A percentile compares a stretch with the other conserved stretches of the same genome.
phyloP scores from a whole-genome alignment of 148 eudicot species.

The Pouteria glomerata region DNA sequence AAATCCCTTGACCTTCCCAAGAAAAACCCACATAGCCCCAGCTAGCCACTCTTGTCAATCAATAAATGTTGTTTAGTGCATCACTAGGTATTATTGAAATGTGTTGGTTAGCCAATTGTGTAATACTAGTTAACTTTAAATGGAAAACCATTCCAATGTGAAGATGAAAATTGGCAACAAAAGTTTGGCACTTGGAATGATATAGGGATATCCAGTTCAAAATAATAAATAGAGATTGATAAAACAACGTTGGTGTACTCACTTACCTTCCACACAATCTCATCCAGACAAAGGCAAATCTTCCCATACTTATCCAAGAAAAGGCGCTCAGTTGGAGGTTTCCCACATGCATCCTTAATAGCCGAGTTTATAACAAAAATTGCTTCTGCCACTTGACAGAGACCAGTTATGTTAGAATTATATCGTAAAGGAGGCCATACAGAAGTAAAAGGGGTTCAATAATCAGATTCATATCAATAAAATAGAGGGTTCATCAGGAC shows the following conservation, averaged over 20 bases:
- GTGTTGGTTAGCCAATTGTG: neutral
- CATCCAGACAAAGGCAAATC: conserved; percentile 92
- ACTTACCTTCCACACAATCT: conserved; percentile 89
- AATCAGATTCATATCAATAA: neutral
- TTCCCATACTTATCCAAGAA: conserved; percentile 95
- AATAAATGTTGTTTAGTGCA: neutral
- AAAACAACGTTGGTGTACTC: neutral
- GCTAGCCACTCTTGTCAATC: no score
- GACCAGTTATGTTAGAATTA: conserved; percentile 13
- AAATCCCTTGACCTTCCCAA: no score
- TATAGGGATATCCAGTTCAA: neutral
- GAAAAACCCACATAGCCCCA: no score
- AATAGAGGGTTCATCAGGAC: neutral
- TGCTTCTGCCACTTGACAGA: conserved; percentile 70
- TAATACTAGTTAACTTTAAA: neutral
- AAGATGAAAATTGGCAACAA: neutral
- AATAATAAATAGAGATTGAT: neutral
- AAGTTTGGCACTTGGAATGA: neutral
- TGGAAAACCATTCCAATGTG: neutral
- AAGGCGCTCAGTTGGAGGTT: conserved; percentile 87
- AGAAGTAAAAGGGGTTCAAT: neutral
- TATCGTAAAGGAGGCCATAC: neutral
- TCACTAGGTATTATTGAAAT: neutral
- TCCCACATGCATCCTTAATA: conserved; percentile 92
- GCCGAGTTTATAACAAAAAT: conserved; percentile 69